Evolutionary conservation across 345 rosid species (phyloP).

Genomic region (Eucalyptus sp.): DNA sequence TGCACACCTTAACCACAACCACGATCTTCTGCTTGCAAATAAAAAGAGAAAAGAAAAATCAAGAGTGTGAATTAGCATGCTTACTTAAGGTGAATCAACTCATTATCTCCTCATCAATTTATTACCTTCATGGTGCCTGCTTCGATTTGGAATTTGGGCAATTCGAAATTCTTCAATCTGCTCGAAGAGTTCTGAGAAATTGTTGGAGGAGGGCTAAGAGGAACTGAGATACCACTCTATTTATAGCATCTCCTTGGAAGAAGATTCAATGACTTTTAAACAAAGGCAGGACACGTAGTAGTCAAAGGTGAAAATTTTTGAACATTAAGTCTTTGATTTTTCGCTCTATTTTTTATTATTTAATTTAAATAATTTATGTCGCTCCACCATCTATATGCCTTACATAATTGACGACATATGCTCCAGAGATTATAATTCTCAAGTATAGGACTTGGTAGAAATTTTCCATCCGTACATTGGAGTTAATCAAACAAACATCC

Average conservation of each 20-base stretch:
- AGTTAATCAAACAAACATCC: neutral
- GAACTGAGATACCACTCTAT: neutral
- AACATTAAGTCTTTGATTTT: neutral
- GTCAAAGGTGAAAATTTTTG: fast-evolving
- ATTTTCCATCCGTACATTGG: neutral
- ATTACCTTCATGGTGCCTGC: neutral
- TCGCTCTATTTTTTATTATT: neutral
- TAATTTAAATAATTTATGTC: neutral
- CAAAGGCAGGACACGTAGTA: neutral
- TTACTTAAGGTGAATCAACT: neutral
- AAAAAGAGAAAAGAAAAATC: neutral
- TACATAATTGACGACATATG: neutral
- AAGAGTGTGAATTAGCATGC: neutral
- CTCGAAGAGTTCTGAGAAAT: neutral
- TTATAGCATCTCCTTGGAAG: neutral
- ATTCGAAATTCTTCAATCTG: neutral
- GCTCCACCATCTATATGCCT: neutral
- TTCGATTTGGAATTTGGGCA: neutral
- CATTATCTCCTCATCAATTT: neutral
- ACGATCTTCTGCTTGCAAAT: neutral
- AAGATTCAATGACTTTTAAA: neutral
- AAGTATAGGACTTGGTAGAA: neutral
- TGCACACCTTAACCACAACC: neutral
- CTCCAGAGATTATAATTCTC: neutral
- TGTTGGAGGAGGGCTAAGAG: neutral